These are phyloP conservation scores for Ophiosphaerella narmari DNA, from an alignment of 2,329 filamentous ascomycete genomes.

Conservation along the genomic window DNA sequence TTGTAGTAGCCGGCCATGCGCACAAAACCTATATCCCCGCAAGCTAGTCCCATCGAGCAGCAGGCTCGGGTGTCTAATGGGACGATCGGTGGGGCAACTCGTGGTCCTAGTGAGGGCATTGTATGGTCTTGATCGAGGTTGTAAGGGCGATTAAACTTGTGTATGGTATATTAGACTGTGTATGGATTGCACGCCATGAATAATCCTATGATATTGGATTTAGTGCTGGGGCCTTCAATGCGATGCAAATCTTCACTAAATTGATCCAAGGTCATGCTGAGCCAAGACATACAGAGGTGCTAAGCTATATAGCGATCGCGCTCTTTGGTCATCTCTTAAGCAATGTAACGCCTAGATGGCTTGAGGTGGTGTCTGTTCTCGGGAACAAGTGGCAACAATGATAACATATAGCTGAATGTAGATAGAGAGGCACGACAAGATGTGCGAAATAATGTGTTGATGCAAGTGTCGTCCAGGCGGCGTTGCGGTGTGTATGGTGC, in stretches of 20 bases:
- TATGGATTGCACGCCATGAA: slow-evolving; percentile 6
- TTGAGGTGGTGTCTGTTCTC: neutral
- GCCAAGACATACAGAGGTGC: too few species aligned
- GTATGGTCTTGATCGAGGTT: slow-evolving; percentile 17
- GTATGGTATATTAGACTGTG: slow-evolving; percentile 4
- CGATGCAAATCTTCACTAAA: too few species aligned
- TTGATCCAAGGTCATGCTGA: too few species aligned
- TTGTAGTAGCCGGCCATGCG: slow-evolving; percentile 37
- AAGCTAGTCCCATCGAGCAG: slow-evolving; percentile 50
- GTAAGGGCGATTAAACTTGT: slow-evolving; percentile 6
- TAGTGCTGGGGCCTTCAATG: too few species aligned
- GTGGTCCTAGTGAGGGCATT: slow-evolving; percentile 32
- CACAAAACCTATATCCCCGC: slow-evolving; percentile 40
- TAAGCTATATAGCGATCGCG: too few species aligned
- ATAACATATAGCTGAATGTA: neutral
- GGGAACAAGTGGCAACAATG: slow-evolving; percentile 15
- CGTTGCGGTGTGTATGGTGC: neutral
- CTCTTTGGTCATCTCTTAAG: too few species aligned
- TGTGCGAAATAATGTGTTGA: neutral
- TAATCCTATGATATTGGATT: slow-evolving; percentile 4
- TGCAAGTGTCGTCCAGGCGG: neutral
- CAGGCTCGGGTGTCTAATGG: slow-evolving; percentile 36
- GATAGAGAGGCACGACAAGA: neutral
- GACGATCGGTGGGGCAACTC: slow-evolving; percentile 41
- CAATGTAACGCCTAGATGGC: too few species aligned